A percentile compares a stretch with the other conserved stretches of the same genome.
Conservation (phyloP, 345 rosid genomes). For the Microcos paniculata region DNA sequence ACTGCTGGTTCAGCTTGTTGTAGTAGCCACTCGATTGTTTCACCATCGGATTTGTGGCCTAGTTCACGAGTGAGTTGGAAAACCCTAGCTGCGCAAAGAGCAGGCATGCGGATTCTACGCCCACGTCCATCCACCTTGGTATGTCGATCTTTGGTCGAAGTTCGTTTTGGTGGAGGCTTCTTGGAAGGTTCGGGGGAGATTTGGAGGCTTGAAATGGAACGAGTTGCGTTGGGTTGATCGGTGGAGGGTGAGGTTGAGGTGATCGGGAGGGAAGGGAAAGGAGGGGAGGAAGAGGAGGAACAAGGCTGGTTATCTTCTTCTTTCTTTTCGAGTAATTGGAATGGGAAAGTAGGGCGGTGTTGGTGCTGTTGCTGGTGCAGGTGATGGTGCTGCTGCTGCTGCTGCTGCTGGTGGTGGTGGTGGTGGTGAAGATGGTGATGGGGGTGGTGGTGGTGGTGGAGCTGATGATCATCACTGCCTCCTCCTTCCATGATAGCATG, state of each 20-base stretch:
- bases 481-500: constrained; percentile 64
- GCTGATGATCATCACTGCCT: constrained; percentile 56
- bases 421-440: constrained; percentile 32
- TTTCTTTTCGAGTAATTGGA: constrained; percentile 82
- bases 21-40: constrained; percentile 96
- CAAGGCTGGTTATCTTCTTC: constrained; percentile 66
- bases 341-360: constrained; percentile 68
- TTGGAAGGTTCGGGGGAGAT: constrained; percentile 42
- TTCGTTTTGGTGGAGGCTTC: constrained; percentile 75
- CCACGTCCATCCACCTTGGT: constrained; percentile 97
- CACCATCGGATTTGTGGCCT: constrained; percentile 95
- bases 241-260: constrained; percentile 44
- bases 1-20: constrained; percentile 98
- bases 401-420: constrained; percentile 42
- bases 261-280: constrained; percentile 60
- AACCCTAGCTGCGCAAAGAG: constrained; percentile 99
- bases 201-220: constrained; percentile 37
- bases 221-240: constrained; percentile 37
- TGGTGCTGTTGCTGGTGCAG: constrained; percentile 39
- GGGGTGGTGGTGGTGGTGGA: constrained; percentile 37
- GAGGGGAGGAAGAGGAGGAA: constrained; percentile 57
- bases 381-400: constrained; percentile 34
- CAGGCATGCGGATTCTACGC: constrained; percentile 96
- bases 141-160: constrained; percentile 92
- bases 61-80: constrained; percentile 90